Conservation (phyloP, 106 monocot species). For the Phalaenopsis equestris region DNA sequence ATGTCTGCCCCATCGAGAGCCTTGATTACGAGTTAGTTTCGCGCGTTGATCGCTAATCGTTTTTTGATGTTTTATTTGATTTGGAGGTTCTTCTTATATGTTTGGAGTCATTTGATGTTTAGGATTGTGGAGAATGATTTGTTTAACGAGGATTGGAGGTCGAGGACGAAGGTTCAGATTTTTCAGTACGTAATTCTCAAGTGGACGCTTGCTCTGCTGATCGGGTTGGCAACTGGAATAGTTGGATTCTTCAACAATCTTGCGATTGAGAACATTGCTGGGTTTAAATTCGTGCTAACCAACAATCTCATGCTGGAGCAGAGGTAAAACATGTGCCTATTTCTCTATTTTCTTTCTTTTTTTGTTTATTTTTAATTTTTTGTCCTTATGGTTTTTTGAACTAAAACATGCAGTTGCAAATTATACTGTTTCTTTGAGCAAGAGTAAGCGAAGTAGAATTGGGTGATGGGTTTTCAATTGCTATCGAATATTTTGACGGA, state of each 20-base stretch:
- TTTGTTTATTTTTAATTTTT: neutral
- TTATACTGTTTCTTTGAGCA: neutral
- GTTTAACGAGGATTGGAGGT: conserved; percentile 73
- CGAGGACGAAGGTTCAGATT: conserved; percentile 61
- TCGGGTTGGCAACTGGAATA: conserved; percentile 52
- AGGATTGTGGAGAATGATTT: conserved; percentile 82
- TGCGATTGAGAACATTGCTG: conserved; percentile 76
- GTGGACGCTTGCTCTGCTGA: conserved; percentile 71
- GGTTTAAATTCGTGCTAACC: conserved; percentile 59
- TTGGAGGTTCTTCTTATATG: neutral
- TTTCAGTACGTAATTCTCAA: conserved; percentile 63
- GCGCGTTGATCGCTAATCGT: neutral
- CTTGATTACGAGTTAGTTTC: conserved; percentile 77
- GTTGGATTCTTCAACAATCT: conserved; percentile 85
- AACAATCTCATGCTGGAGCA: conserved; percentile 54
- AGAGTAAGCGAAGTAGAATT: neutral
- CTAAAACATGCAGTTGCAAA: neutral
- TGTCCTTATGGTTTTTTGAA: neutral
- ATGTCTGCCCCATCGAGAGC: conserved; percentile 71
- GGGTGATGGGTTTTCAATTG: neutral
- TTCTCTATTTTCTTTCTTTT: too few species aligned
- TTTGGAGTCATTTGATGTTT: neutral
- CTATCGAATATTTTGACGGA: neutral
- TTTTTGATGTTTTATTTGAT: neutral
- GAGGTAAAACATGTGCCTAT: conserved; percentile 20